Evolutionary conservation across 2,329 filamentous ascomycete species (phyloP), one percentile per base, ranked within the genome.

Genomic region (Chaetomiaceae sp.): DNA sequence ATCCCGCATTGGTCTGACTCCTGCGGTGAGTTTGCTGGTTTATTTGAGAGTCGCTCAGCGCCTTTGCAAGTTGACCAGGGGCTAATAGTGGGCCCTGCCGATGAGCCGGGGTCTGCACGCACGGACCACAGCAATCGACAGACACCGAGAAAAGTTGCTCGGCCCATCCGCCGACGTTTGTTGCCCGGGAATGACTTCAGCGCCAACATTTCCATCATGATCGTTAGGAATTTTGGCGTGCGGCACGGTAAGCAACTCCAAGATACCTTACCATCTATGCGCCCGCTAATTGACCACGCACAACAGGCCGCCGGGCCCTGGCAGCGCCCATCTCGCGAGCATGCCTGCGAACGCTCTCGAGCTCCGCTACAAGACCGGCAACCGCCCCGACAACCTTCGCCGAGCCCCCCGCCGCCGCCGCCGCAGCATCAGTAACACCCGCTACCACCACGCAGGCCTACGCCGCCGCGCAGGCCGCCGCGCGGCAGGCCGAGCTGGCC

Each of bases 251-350:
- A 63, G 74, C 62, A 18, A 4, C 4, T 16, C 2, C 27, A 3
- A 21, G 5, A 18, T 1, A 10, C 10, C 4, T 13, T 2, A 11
- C 14, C 23, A 13, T 48, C 5, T 2, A 1, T 48, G 4, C 16
- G 10, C 8, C 3, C 49, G 33, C 30, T 48, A 45, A 56, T 44
- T 41, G 42, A 48, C 52, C 40, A 46, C 54, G 3, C 14, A 41
- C 55, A 84, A 41, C 55, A 84, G 80, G 78, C 75, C 78, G 76
- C 60, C 74, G 71, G 69, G 75, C 74, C 62, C 64, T 83, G 66
- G 73, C 73, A 54, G 65, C 73, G 57, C 70, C 75, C 51, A 63
- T 75, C 48, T 65, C 70, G 40, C 72, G 64, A 60, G 56, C 62
- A 59, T 71, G 68, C 60, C 63, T 72, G 42, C 74, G 75, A 58